Percentiles rank a stretch among this genome's conserved stretches.
Evolutionary conservation across 805 yeast genomes (phyloP).

Genomic region (Kazachstania africana): DNA sequence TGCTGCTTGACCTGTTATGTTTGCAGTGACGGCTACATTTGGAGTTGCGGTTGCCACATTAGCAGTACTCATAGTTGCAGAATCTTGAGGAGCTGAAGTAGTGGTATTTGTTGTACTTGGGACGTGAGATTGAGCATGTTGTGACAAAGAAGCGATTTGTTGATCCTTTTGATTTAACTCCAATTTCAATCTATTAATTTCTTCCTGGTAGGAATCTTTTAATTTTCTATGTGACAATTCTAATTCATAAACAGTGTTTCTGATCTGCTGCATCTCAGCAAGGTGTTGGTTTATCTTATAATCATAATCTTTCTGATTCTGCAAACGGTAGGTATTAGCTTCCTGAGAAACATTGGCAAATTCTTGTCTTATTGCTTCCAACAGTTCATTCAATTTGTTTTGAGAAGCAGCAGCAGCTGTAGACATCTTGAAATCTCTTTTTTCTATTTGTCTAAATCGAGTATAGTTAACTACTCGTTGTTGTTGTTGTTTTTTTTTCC

Average conservation of each 20-base stretch:
- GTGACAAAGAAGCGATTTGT: conserved; percentile 33
- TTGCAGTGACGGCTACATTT: conserved; percentile 1
- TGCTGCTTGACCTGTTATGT: conserved; percentile 6
- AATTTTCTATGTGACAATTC: conserved; percentile 90
- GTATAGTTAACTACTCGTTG: not conserved
- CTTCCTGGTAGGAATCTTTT: conserved; percentile 93
- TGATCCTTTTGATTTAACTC: conserved; percentile 78
- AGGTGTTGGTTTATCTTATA: conserved; percentile 83
- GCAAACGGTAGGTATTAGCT: conserved; percentile 74
- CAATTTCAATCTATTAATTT: conserved; percentile 70
- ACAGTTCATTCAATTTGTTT: conserved; percentile 53
- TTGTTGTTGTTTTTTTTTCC: not conserved
- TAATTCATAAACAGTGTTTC: conserved; percentile 87
- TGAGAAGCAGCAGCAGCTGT: conserved; percentile 17
- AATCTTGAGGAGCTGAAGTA: conserved; percentile 11
- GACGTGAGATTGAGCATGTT: conserved; percentile 23
- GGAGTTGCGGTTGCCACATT: conserved; percentile 1
- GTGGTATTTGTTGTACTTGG: conserved; percentile 16
- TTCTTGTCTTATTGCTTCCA: conserved; percentile 88
- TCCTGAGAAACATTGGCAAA: conserved; percentile 76
- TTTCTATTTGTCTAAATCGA: too few relatives aligned
- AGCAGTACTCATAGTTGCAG: not conserved
- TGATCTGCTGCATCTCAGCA: conserved; percentile 83
- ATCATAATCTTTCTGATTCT: conserved; percentile 80
- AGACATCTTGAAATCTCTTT: conserved; percentile 11